Evolutionary conservation across 768 basidiomycete species (phyloP).

Genomic region (Galerina marginata): DNA sequence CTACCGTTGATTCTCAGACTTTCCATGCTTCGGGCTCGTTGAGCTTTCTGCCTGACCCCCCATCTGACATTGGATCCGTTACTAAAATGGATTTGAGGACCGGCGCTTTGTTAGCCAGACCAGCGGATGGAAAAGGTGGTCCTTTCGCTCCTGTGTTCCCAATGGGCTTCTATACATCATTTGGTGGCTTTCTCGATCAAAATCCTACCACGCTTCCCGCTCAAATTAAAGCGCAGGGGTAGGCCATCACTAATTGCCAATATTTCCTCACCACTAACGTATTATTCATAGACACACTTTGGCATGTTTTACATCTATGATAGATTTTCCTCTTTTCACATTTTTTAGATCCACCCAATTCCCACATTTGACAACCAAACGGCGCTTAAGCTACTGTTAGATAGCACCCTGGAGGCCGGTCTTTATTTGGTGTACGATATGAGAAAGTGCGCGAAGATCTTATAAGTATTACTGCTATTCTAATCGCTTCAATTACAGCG

Average conservation of each 20-base stretch:
- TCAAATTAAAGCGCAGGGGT: conserved; percentile 62
- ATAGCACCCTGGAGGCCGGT: conserved; percentile 72
- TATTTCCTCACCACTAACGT: background rate
- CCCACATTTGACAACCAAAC: conserved; percentile 69
- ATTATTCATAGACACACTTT: conserved; percentile 39
- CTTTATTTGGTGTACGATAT: conserved; percentile 86
- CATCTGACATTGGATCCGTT: conserved; percentile 54
- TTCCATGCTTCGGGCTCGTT: conserved; percentile 52
- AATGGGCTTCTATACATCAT: conserved; percentile 75
- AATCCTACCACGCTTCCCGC: conserved; percentile 57
- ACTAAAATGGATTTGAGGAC: conserved; percentile 69
- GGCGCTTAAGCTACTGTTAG: conserved; percentile 59
- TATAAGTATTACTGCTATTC: background rate
- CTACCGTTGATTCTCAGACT: conserved; percentile 42
- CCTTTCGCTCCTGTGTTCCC: conserved; percentile 66
- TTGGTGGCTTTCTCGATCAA: conserved; percentile 55
- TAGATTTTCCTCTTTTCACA: background rate
- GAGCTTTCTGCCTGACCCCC: conserved; percentile 54
- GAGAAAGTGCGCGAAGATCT: conserved; percentile 50
- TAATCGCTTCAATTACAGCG: conserved; percentile 35
- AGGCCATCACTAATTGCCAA: conserved; percentile 24
- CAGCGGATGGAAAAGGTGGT: conserved; percentile 52
- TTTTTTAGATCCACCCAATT: conserved; percentile 67
- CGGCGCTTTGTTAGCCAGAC: conserved; percentile 58
- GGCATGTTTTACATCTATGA: conserved; percentile 35